A percentile compares a stretch with the other conserved stretches of the same genome.
Evolutionary conservation across 2,329 filamentous ascomycete species (phyloP).

Genomic region (Pseudonectria foliicola): DNA sequence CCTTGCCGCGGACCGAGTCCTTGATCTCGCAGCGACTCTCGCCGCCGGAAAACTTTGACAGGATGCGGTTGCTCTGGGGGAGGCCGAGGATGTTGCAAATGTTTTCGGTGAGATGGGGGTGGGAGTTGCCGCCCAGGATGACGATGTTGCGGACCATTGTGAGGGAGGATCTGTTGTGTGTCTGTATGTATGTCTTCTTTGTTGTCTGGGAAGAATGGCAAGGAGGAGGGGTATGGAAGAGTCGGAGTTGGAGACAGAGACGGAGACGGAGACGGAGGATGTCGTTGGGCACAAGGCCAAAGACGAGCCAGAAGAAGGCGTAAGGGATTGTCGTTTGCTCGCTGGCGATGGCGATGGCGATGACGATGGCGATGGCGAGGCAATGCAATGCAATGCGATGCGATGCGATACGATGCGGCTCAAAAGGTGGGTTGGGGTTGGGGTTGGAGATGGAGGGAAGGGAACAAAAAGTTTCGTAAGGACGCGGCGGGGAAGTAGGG

Average conservation of each 20-base stretch:
- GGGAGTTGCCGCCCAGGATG: slow-evolving; percentile 86
- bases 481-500: too few species aligned
- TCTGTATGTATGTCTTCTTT: too few species aligned
- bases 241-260: not conserved
- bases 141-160: slow-evolving; percentile 92
- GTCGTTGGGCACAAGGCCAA: not conserved
- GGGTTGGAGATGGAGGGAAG: not conserved
- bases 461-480: slow-evolving; percentile 19
- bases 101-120: slow-evolving; percentile 77
- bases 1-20: slow-evolving; percentile 94
- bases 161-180: too few species aligned
- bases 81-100: slow-evolving; percentile 87
- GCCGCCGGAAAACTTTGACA: slow-evolving; percentile 89
- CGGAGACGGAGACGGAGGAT: too few species aligned
- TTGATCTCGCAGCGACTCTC: slow-evolving; percentile 94
- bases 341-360: too few species aligned
- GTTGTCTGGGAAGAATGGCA: slow-evolving; percentile 3
- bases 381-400: too few species aligned
- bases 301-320: too few species aligned
- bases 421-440: not conserved
- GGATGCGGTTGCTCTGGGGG: slow-evolving; percentile 72
- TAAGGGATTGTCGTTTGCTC: too few species aligned
- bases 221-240: not conserved
- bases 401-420: too few species aligned
- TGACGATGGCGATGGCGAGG: too few species aligned